phyloP scores from a whole-genome alignment of 2,329 filamentous ascomycete species.

The Monilinia aucupariae region DNA sequence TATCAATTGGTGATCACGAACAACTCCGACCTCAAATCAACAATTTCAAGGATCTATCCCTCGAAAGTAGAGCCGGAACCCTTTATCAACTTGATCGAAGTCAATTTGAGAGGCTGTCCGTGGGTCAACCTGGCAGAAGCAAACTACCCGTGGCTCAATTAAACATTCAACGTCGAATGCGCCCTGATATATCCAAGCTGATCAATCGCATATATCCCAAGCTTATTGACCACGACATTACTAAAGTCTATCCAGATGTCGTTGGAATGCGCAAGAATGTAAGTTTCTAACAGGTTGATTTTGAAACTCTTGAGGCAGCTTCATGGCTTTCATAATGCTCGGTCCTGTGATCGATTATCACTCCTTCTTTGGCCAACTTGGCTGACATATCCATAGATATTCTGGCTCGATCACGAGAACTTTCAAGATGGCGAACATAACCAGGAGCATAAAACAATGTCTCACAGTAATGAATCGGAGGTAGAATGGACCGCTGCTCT shows the following conservation, averaged over 20 bases:
- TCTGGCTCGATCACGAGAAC: constrained; percentile 30
- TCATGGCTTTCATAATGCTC: no score
- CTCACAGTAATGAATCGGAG: constrained; percentile 50
- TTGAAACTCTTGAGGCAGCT: no score
- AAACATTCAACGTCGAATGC: constrained; percentile 32
- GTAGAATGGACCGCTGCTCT: constrained; percentile 57
- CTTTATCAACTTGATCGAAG: constrained; percentile 30
- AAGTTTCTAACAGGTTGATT: no score
- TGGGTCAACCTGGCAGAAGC: constrained; percentile 18
- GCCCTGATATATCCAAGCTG: constrained; percentile 29
- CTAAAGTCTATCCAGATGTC: constrained; percentile 24
- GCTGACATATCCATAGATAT: constrained; percentile 16
- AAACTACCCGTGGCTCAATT: constrained; percentile 28
- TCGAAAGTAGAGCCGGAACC: constrained; percentile 31
- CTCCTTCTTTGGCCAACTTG: no score
- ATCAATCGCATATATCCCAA: constrained; percentile 27
- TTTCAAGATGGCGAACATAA: constrained; percentile 23
- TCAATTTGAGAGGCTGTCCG: constrained; percentile 31
- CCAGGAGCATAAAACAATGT: constrained; percentile 12
- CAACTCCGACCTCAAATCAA: constrained; percentile 38
- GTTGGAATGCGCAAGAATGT: constrained; percentile 29
- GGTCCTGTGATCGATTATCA: no score
- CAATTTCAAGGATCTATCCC: constrained; percentile 25
- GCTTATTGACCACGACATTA: constrained; percentile 25
- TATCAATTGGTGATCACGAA: constrained; percentile 42